These are phyloP conservation scores for Eragrostis tef DNA, from an alignment of 202 grass and related monocot genomes.

Conservation along the genomic window DNA sequence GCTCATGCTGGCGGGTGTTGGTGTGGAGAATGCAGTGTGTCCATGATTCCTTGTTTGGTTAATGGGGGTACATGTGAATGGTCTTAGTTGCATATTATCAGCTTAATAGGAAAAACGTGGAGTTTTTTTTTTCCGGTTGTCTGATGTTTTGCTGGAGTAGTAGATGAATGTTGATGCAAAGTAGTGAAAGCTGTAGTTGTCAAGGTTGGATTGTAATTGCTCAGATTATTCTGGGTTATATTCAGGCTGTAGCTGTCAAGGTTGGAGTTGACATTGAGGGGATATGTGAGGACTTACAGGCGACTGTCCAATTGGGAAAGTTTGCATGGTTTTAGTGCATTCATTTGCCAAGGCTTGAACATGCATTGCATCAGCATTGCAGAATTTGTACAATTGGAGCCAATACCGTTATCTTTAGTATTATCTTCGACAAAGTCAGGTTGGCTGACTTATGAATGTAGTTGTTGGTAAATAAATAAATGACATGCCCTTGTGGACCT, in stretches of 20 bases:
- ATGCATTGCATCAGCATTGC: slow-evolving; percentile 18
- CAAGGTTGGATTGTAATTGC: not conserved
- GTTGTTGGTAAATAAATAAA: slow-evolving; percentile 27
- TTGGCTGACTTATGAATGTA: not conserved
- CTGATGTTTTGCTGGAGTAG: not conserved
- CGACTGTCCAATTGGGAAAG: not conserved
- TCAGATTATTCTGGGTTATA: slow-evolving; percentile 8
- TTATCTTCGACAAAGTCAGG: not conserved
- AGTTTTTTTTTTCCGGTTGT: no score
- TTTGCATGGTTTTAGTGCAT: not conserved
- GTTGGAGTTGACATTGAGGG: not conserved
- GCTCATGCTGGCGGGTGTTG: no score
- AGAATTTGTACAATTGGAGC: not conserved
- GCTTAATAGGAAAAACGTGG: no score
- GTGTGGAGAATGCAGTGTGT: no score
- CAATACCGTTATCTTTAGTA: slow-evolving; percentile 13
- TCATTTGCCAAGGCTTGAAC: slow-evolving; percentile 3
- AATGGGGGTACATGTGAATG: no score
- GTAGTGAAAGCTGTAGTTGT: not conserved
- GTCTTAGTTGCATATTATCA: no score
- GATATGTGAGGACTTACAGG: not conserved
- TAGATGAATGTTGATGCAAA: not conserved
- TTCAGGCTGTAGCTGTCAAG: slow-evolving; percentile 1
- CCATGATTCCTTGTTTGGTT: no score
- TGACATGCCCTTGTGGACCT: not conserved